phyloP scores from a whole-genome alignment of 768 basidiomycete species.

The Psilocybe azurescens region DNA sequence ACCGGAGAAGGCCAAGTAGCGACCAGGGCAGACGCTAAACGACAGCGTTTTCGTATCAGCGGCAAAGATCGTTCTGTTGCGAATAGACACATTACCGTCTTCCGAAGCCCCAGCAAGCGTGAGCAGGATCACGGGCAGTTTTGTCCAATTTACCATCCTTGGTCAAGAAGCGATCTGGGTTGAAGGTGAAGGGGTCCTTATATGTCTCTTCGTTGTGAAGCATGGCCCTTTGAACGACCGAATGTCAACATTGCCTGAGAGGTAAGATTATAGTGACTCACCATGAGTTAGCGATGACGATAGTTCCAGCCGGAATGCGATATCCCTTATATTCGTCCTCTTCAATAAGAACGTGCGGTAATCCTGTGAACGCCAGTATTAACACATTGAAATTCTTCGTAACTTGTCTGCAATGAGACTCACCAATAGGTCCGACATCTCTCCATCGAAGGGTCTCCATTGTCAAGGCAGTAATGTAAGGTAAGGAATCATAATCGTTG shows the following conservation, averaged over 20 bases:
- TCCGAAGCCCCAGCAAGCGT: conserved; percentile 36
- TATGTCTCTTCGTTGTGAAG: conserved; percentile 26
- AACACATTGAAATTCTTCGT: neutral
- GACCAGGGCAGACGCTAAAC: conserved; percentile 22
- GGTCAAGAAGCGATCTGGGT: conserved; percentile 24
- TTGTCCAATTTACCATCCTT: conserved; percentile 26
- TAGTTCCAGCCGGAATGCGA: conserved; percentile 33
- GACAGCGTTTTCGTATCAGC: neutral
- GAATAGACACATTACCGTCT: conserved; percentile 20
- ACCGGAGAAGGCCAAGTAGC: conserved; percentile 22
- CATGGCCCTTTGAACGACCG: conserved; percentile 27
- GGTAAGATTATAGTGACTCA: conserved; percentile 1
- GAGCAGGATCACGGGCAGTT: conserved; percentile 25
- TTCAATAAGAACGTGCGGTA: conserved; percentile 24
- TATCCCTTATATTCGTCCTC: conserved; percentile 37
- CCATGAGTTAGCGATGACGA: conserved; percentile 34
- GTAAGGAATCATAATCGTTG: conserved; percentile 29
- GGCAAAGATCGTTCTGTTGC: too few relatives aligned
- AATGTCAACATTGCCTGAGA: neutral
- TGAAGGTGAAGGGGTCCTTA: conserved; percentile 23
- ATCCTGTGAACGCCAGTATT: conserved; percentile 6
- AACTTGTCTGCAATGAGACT: neutral
- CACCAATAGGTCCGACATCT: conserved; percentile 30
- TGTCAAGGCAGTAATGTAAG: conserved; percentile 34
- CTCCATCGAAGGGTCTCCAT: conserved; percentile 34